Evolutionary conservation across 2,329 filamentous ascomycete genomes (phyloP).

Genomic region (Epichloe gansuensis): DNA sequence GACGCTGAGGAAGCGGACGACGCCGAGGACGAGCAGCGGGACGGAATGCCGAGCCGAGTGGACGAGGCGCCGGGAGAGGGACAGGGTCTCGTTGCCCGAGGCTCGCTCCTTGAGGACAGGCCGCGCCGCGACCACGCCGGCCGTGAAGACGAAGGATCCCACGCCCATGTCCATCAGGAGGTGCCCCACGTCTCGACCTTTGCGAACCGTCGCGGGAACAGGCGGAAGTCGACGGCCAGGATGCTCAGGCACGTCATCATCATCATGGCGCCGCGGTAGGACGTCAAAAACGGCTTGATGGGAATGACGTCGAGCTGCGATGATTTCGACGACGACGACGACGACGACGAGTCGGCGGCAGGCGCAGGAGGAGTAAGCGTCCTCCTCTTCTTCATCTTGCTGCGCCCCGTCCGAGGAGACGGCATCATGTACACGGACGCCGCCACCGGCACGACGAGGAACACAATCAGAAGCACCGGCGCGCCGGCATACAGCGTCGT

Average conservation of each 20-base stretch:
- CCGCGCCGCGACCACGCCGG: conserved; percentile 79
- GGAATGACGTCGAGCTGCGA: conserved; percentile 41
- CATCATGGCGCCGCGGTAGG: conserved; percentile 86
- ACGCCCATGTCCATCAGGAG: conserved; percentile 98
- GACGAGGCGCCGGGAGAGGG: conserved; percentile 46
- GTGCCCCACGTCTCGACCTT: conserved; percentile 99
- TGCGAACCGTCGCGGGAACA: conserved; percentile 89
- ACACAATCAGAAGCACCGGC: conserved; percentile 60
- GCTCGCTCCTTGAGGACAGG: conserved; percentile 60
- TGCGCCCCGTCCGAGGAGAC: conserved; percentile 28
- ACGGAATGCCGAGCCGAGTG: conserved; percentile 67
- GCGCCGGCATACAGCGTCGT: conserved; percentile 72
- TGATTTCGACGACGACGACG: background rate
- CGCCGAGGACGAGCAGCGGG: conserved; percentile 67
- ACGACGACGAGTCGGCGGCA: background rate
- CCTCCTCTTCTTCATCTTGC: conserved; percentile 2
- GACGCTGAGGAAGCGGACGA: conserved; percentile 74
- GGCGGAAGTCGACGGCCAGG: conserved; percentile 86
- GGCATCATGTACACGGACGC: conserved; percentile 47
- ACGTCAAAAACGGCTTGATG: conserved; percentile 83
- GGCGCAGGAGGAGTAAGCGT: background rate
- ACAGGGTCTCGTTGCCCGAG: conserved; percentile 30
- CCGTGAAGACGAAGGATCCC: conserved; percentile 92
- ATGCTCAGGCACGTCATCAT: conserved; percentile 82
- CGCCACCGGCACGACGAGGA: conserved; percentile 61